phyloP scores from a whole-genome alignment of 1,284 basidiomycete genomes.

The Rhizopogon parksii region DNA sequence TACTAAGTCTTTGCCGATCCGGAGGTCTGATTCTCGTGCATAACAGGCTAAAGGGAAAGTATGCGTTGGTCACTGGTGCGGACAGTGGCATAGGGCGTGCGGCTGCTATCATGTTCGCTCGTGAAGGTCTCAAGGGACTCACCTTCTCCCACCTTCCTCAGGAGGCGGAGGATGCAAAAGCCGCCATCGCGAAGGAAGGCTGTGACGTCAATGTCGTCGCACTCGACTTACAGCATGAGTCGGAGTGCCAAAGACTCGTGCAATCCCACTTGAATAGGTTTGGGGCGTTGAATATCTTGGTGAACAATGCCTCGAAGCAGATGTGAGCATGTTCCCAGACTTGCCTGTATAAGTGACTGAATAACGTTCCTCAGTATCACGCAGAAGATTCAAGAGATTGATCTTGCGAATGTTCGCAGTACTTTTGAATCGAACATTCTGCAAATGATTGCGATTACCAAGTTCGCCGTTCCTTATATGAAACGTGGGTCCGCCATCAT shows the following conservation, averaged over 20 bases:
- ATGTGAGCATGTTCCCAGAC: constrained; percentile 22
- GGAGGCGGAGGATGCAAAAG: constrained; percentile 51
- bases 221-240: constrained; percentile 37
- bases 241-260: constrained; percentile 37
- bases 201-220: constrained; percentile 41
- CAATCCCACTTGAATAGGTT: constrained; percentile 45
- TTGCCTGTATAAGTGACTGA: background rate
- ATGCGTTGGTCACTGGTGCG: constrained; percentile 50
- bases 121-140: constrained; percentile 55
- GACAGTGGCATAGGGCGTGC: constrained; percentile 58
- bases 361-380: constrained; percentile 15
- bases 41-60: constrained; percentile 44
- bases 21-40: background rate
- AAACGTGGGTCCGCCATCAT: constrained; percentile 56
- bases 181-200: constrained; percentile 37
- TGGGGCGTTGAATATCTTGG: constrained; percentile 46
- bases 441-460: constrained; percentile 49
- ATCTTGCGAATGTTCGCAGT: constrained; percentile 44
- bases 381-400: constrained; percentile 39
- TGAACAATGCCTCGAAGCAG: constrained; percentile 64
- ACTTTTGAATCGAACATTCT: constrained; percentile 54
- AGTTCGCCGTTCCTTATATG: constrained; percentile 53
- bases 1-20: background rate
- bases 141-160: constrained; percentile 58
- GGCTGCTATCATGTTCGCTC: constrained; percentile 54